These are phyloP conservation scores for Barnettozyma sucrosica DNA, from an alignment of 805 yeast genomes.

Conservation along the genomic window DNA sequence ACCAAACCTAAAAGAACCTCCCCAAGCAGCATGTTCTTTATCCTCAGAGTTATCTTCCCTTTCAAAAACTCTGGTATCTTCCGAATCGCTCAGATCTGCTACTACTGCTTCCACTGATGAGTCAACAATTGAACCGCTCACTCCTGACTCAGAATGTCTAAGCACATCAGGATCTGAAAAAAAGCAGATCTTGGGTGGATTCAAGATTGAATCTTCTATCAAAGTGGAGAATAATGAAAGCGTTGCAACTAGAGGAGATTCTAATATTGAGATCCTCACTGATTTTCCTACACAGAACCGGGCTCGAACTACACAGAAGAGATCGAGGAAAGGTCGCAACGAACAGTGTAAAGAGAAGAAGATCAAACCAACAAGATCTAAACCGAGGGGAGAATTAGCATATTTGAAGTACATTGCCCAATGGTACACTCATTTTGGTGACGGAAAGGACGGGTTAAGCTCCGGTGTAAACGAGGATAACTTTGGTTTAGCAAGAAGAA, in stretches of 20 bases:
- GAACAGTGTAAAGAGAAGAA: neutral
- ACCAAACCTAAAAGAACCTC: neutral
- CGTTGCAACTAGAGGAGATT: neutral
- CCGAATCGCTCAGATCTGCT: neutral
- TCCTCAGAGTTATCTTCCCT: neutral
- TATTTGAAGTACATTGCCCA: constrained; percentile 4
- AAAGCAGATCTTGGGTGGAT: neutral
- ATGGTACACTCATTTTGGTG: constrained; percentile 10
- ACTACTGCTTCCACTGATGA: constrained; percentile 1
- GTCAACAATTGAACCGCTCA: constrained; percentile 7
- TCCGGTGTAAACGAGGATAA: neutral
- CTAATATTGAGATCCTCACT: no score
- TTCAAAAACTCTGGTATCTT: neutral
- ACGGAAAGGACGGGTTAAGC: constrained; percentile 8
- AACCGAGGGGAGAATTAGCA: neutral
- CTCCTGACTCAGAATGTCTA: neutral
- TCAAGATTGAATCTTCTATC: neutral
- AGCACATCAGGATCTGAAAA: neutral
- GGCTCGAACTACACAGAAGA: neutral
- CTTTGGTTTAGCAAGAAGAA: constrained; percentile 1
- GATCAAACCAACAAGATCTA: neutral
- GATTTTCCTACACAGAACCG: no score
- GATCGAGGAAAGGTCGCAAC: neutral
- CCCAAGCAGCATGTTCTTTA: neutral
- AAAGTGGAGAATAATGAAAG: neutral